Percentiles rank a stretch among this genome's conserved stretches.
Evolutionary conservation across 345 rosid species (phyloP).

Genomic region (Anastatica hierochuntica): DNA sequence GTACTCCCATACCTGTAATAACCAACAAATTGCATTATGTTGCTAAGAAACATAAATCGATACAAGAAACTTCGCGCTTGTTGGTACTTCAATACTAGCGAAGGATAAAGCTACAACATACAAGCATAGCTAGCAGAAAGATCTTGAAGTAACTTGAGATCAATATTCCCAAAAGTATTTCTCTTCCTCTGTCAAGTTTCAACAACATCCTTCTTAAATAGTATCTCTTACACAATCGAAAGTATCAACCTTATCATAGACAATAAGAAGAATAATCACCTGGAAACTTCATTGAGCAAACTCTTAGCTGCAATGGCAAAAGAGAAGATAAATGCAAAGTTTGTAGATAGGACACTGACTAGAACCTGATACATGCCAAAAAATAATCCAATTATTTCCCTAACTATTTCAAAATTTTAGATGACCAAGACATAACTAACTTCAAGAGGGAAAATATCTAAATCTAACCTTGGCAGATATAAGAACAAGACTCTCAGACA

Average conservation of each 20-base stretch:
- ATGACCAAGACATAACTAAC: not conserved
- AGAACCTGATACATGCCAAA: slow-evolving; percentile 38
- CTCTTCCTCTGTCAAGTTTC: slow-evolving; percentile 24
- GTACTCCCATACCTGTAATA: slow-evolving; percentile 71
- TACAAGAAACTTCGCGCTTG: not conserved
- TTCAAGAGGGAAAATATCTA: not conserved
- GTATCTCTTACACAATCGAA: too few species aligned
- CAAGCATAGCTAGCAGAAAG: slow-evolving; percentile 61
- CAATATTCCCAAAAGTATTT: slow-evolving; percentile 41
- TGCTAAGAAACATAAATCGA: too few species aligned
- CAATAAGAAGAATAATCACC: slow-evolving; percentile 45
- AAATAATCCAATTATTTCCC: not conserved
- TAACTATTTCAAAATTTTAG: not conserved
- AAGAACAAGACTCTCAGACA: slow-evolving; percentile 24
- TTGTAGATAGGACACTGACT: slow-evolving; percentile 44
- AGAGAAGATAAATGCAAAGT: slow-evolving; percentile 40
- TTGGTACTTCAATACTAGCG: too few species aligned
- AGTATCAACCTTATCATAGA: too few species aligned
- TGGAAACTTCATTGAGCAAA: slow-evolving; percentile 32
- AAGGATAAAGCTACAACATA: slow-evolving; percentile 26
- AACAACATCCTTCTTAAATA: too few species aligned
- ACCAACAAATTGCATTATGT: not conserved
- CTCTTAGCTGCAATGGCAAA: slow-evolving; percentile 39
- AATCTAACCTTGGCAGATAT: slow-evolving; percentile 14
- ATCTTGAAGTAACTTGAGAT: slow-evolving; percentile 82